Evolutionary conservation across 257 asterid genomes (phyloP).

Genomic region (Echium plantagineum): DNA sequence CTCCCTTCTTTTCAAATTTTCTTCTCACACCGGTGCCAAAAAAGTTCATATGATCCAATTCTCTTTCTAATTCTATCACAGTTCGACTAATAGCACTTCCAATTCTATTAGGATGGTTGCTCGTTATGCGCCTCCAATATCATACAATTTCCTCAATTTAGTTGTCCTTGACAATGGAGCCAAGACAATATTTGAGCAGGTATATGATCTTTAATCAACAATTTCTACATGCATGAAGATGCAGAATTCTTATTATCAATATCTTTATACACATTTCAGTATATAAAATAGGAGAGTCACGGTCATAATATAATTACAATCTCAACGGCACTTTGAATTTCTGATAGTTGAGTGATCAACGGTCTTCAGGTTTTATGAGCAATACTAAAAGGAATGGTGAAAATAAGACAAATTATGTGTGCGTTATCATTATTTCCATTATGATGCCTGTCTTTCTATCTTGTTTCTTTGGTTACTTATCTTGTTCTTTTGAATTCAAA

Average conservation of each 20-base stretch:
- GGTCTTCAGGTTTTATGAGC: background rate
- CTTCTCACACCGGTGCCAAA: background rate
- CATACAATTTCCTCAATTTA: constrained; percentile 81
- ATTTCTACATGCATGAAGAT: background rate
- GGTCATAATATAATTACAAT: too few relatives aligned
- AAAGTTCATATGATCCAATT: background rate
- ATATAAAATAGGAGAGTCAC: background rate
- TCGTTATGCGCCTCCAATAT: constrained; percentile 72
- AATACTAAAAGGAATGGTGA: background rate
- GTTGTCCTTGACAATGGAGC: constrained; percentile 36
- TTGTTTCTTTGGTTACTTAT: too few relatives aligned
- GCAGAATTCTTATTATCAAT: background rate
- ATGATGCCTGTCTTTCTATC: too few relatives aligned
- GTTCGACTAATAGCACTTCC: background rate
- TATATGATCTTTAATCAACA: background rate
- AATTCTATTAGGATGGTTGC: constrained; percentile 57
- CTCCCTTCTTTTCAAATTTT: constrained; percentile 4
- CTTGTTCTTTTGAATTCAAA: too few relatives aligned
- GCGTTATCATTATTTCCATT: background rate
- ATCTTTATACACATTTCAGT: background rate
- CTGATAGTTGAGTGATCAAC: background rate
- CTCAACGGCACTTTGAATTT: background rate
- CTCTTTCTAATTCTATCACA: constrained; percentile 3
- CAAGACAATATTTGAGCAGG: constrained; percentile 69
- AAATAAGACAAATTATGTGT: background rate